These are phyloP conservation scores for Nicotiana knightiana DNA, from an alignment of 257 asterid genomes.

Conservation along the genomic window DNA sequence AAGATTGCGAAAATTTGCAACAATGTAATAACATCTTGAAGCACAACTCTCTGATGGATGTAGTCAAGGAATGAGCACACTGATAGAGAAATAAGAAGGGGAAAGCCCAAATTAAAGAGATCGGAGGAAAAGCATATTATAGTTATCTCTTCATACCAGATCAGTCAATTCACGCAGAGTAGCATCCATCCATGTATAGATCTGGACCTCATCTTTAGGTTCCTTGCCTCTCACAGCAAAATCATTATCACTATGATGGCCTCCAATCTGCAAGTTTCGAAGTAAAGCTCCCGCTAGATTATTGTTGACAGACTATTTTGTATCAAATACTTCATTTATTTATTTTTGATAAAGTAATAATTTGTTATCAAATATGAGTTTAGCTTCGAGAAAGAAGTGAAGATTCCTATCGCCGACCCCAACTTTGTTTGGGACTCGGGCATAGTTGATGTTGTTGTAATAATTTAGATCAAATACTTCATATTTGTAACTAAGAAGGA, in stretches of 20 bases:
- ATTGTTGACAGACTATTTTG: neutral
- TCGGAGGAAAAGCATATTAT: neutral
- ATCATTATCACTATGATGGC: constrained; percentile 73
- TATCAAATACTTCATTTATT: neutral
- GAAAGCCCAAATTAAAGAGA: neutral
- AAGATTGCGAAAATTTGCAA: neutral
- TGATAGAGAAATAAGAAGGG: neutral
- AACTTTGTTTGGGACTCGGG: too few relatives aligned
- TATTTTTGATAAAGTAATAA: neutral
- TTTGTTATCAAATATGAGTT: too few relatives aligned
- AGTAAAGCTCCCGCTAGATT: neutral
- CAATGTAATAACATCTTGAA: neutral
- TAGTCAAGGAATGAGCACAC: neutral
- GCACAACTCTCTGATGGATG: neutral
- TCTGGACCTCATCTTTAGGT: constrained; percentile 98
- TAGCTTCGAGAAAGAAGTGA: too few relatives aligned
- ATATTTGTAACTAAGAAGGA: neutral
- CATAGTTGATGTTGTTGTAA: too few relatives aligned
- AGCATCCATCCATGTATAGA: constrained; percentile 99
- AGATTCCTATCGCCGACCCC: too few relatives aligned
- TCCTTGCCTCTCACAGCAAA: constrained; percentile 97
- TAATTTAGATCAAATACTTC: neutral
- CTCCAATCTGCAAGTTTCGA: constrained; percentile 53
- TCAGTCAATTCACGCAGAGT: constrained; percentile 95
- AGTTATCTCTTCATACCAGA: constrained; percentile 49